Evolutionary conservation across 2,329 filamentous ascomycete genomes (phyloP).

Genomic region (Ascochyta lentis): DNA sequence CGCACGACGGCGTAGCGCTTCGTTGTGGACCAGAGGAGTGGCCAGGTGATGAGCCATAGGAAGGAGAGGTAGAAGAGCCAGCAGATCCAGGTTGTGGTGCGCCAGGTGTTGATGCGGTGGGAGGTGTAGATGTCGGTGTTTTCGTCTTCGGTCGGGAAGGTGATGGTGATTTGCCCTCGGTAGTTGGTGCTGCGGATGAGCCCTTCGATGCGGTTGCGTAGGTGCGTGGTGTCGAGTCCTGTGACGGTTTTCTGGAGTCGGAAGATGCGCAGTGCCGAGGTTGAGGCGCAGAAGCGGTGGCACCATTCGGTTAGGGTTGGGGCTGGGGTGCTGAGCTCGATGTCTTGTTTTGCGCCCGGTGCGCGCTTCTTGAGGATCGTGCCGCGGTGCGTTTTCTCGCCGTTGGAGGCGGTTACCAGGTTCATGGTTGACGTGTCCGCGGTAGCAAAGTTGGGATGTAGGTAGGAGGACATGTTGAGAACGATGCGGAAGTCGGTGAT

Average conservation of each 20-base stretch:
- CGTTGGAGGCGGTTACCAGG: conserved; percentile 59
- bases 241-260: conserved; percentile 55
- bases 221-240: conserved; percentile 65
- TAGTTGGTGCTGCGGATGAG: conserved; percentile 72
- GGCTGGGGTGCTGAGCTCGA: conserved; percentile 53
- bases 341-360: conserved; percentile 53
- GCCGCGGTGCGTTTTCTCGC: conserved; percentile 69
- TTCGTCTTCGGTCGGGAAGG: conserved; percentile 65
- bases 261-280: conserved; percentile 62
- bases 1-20: conserved; percentile 70
- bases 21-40: conserved; percentile 71
- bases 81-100: conserved; percentile 67
- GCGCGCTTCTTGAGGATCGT: conserved; percentile 63
- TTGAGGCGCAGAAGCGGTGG: conserved; percentile 68
- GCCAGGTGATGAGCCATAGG: conserved; percentile 74
- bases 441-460: conserved; percentile 29
- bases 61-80: conserved; percentile 72
- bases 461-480: conserved; percentile 42
- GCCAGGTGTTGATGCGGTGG: conserved; percentile 68
- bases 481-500: conserved; percentile 49
- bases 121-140: conserved; percentile 69
- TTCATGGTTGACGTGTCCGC: conserved; percentile 33
- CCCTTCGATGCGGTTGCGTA: conserved; percentile 61
- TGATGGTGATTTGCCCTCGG: conserved; percentile 65
- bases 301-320: conserved; percentile 68